A percentile compares a stretch with the other conserved stretches of the same genome.
phyloP scores from a whole-genome alignment of 495 filamentous ascomycete species.

The Podospora tetraspora region DNA sequence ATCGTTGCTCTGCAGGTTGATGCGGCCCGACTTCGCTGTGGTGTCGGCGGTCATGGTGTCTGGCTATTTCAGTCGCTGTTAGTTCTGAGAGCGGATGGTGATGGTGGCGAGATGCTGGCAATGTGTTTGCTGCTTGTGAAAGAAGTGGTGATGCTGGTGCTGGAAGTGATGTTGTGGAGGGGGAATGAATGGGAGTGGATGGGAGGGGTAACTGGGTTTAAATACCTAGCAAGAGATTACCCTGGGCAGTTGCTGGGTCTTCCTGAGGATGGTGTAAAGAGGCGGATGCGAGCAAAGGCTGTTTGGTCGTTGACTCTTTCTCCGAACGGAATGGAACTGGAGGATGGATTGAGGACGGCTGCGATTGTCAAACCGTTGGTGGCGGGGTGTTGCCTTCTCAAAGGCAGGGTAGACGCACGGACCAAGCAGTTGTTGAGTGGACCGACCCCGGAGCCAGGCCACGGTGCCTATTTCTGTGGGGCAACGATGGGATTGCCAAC shows the following conservation, averaged over 20 bases:
- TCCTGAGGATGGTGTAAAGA: background rate
- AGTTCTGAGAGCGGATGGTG: background rate
- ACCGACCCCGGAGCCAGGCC: background rate
- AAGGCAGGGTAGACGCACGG: background rate
- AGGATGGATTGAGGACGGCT: background rate
- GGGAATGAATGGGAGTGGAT: background rate
- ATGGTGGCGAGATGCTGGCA: background rate
- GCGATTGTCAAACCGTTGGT: background rate
- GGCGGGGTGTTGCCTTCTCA: background rate
- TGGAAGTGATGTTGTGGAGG: background rate
- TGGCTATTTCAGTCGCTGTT: background rate
- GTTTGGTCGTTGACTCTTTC: conserved; percentile 2
- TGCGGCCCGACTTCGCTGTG: conserved; percentile 7
- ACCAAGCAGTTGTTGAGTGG: conserved; percentile 1
- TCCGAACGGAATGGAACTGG: background rate
- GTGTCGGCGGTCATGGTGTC: conserved; percentile 21
- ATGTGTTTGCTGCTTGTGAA: background rate
- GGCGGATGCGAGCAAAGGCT: background rate
- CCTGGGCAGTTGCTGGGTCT: background rate
- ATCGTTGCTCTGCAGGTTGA: conserved; percentile 23
- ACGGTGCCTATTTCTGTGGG: background rate
- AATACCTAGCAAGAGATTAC: background rate
- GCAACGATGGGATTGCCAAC: background rate
- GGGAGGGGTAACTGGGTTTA: background rate
- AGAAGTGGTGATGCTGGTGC: background rate